phyloP scores from a whole-genome alignment of 2,329 filamentous ascomycete genomes.

The Alternaria gansuensis region DNA sequence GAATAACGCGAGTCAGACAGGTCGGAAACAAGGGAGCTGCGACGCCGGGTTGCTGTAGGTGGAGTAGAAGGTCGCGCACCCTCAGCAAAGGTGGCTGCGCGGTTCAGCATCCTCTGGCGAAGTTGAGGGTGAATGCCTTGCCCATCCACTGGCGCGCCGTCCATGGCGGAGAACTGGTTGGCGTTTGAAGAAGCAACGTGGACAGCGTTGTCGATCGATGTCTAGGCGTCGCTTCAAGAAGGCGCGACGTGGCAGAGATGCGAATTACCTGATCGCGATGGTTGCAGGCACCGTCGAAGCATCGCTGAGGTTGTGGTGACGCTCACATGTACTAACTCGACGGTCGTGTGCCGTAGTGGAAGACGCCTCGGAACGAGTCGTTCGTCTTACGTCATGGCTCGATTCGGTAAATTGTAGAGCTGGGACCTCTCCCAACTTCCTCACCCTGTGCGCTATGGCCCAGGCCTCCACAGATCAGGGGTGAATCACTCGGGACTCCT shows the following conservation, averaged over 20 bases:
- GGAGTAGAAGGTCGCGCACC: slow-evolving; percentile 35
- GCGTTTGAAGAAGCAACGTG: slow-evolving; percentile 14
- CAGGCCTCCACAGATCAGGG: neutral
- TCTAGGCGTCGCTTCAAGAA: slow-evolving; percentile 7
- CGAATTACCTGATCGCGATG: slow-evolving; percentile 11
- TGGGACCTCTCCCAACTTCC: slow-evolving; percentile 3
- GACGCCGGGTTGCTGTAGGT: slow-evolving; percentile 59
- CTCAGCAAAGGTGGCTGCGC: slow-evolving; percentile 49
- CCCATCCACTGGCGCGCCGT: slow-evolving; percentile 34
- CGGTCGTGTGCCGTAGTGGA: slow-evolving; percentile 20
- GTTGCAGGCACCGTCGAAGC: slow-evolving; percentile 15
- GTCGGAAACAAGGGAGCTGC: slow-evolving; percentile 82
- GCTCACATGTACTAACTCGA: slow-evolving; percentile 17
- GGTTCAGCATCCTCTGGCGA: slow-evolving; percentile 49
- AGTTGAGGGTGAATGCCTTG: slow-evolving; percentile 40
- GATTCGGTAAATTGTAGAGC: slow-evolving; percentile 26
- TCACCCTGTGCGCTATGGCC: neutral
- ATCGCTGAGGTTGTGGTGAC: slow-evolving; percentile 25
- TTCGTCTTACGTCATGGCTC: slow-evolving; percentile 28
- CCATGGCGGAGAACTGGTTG: slow-evolving; percentile 35
- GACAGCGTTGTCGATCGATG: slow-evolving; percentile 3
- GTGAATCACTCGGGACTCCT: neutral
- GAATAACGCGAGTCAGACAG: slow-evolving; percentile 74
- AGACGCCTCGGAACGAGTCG: slow-evolving; percentile 15
- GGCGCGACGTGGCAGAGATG: slow-evolving; percentile 10